Conservation (phyloP, 2,329 filamentous ascomycete species). For the Aureobasidium sp. region DNA sequence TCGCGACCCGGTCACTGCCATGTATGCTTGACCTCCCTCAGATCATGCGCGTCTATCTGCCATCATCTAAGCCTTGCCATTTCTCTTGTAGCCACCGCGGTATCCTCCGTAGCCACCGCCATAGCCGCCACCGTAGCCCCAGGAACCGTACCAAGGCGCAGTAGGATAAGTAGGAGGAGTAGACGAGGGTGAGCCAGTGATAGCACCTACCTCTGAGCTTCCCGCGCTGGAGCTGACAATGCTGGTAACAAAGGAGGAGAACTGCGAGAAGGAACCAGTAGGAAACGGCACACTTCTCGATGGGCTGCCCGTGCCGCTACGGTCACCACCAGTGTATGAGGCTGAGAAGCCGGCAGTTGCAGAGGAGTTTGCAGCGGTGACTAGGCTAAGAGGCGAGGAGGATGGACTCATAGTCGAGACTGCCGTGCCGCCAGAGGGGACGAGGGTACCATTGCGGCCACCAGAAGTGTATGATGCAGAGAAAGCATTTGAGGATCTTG, state of each 20-base stretch:
- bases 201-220: background rate
- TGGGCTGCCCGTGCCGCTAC: background rate
- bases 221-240: background rate
- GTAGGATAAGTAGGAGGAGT: background rate
- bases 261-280: background rate
- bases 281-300: background rate
- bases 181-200: background rate
- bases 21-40: background rate
- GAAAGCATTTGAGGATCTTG: background rate
- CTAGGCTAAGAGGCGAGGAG: background rate
- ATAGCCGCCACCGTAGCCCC: background rate
- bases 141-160: background rate
- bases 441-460: background rate
- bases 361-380: background rate
- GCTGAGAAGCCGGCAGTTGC: background rate
- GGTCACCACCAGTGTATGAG: background rate
- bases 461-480: background rate
- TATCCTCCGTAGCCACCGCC: constrained; percentile 1
- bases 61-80: background rate
- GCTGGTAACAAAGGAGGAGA: constrained; percentile 6
- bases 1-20: background rate
- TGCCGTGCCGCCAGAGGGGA: background rate
- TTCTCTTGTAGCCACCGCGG: constrained; percentile 7
- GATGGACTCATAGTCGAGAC: background rate
- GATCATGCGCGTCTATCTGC: background rate